A percentile compares a stretch with the other conserved stretches of the same genome.
Evolutionary conservation across 2,329 filamentous ascomycete genomes (phyloP).

Genomic region (Beauveria varroae): DNA sequence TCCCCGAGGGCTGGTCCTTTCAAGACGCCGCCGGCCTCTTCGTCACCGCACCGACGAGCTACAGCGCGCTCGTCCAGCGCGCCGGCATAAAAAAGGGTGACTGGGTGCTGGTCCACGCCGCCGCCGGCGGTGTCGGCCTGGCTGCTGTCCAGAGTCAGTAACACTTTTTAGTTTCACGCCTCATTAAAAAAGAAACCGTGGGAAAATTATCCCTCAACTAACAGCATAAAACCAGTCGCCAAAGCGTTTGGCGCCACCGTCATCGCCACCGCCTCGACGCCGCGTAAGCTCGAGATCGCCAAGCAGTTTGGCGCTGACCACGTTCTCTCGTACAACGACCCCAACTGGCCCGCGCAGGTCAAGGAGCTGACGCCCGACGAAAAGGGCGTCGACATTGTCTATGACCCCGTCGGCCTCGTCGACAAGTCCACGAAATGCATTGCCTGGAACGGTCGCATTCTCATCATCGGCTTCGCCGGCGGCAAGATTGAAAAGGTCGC

Average conservation of each 20-base stretch:
- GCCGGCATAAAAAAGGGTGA: conserved; percentile 74
- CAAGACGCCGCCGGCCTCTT: conserved; percentile 82
- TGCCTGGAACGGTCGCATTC: conserved; percentile 82
- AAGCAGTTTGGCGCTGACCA: conserved; percentile 78
- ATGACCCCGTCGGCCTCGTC: conserved; percentile 87
- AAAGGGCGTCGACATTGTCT: conserved; percentile 81
- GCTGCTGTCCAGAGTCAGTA: conserved; percentile 70
- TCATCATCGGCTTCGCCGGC: conserved; percentile 80
- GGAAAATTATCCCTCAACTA: not conserved
- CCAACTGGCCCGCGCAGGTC: conserved; percentile 59
- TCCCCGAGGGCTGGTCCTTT: conserved; percentile 77
- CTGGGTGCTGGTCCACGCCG: conserved; percentile 83
- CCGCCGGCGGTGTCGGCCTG: conserved; percentile 83
- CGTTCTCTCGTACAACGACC: conserved; percentile 65
- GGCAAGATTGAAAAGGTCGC: conserved; percentile 79
- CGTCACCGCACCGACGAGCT: conserved; percentile 86
- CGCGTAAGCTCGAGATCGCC: conserved; percentile 74
- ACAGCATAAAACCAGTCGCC: conserved; percentile 45
- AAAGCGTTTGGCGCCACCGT: conserved; percentile 88
- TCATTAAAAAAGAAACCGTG: too few relatives aligned
- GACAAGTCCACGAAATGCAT: conserved; percentile 84
- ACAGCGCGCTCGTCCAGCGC: conserved; percentile 71
- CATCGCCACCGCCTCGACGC: conserved; percentile 81
- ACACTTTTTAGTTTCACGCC: too few relatives aligned
- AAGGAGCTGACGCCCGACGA: conserved; percentile 69